Evolutionary conservation across 1,139 yeast species (phyloP).

Genomic region (Saccharomyces hybrid): DNA sequence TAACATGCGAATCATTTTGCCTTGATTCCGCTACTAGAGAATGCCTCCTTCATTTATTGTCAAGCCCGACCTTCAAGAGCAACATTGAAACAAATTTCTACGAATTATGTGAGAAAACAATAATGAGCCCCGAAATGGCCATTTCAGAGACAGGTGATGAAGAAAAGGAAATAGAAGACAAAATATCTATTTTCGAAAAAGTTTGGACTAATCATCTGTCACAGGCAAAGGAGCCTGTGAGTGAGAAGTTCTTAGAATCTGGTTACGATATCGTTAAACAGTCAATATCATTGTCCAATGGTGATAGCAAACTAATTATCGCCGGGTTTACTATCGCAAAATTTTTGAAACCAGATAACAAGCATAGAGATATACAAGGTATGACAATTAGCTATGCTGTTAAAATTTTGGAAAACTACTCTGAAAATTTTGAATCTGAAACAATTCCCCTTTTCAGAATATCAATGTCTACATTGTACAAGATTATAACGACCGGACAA

Average conservation of each 20-base stretch:
- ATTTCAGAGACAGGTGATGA: constrained; percentile 17
- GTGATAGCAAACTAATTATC: constrained; percentile 4
- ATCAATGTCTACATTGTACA: not conserved
- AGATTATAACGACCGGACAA: not conserved
- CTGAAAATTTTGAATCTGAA: not conserved
- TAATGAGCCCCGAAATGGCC: not conserved
- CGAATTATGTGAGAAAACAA: constrained; percentile 7
- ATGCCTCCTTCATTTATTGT: constrained; percentile 35
- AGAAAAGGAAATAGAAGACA: not conserved
- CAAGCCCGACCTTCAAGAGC: constrained; percentile 47
- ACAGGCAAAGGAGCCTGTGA: constrained; percentile 20
- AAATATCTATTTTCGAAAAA: constrained; percentile 15
- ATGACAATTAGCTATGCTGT: not conserved
- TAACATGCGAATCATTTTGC: constrained; percentile 6
- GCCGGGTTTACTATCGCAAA: not conserved
- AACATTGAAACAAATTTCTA: constrained; percentile 40
- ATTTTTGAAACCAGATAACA: not conserved
- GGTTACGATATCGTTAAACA: constrained; percentile 3
- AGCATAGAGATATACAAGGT: not conserved
- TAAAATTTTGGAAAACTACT: not conserved
- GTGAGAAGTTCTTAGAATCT: constrained; percentile 11
- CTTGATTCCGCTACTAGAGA: constrained; percentile 2
- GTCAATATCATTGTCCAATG: constrained; percentile 3
- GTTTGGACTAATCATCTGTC: constrained; percentile 24
- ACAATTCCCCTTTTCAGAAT: not conserved